Percentiles rank a stretch among this genome's conserved stretches.
These are phyloP conservation scores for Olyra latifolia DNA, from an alignment of 176 grass and related monocot species.

Conservation along the genomic window DNA sequence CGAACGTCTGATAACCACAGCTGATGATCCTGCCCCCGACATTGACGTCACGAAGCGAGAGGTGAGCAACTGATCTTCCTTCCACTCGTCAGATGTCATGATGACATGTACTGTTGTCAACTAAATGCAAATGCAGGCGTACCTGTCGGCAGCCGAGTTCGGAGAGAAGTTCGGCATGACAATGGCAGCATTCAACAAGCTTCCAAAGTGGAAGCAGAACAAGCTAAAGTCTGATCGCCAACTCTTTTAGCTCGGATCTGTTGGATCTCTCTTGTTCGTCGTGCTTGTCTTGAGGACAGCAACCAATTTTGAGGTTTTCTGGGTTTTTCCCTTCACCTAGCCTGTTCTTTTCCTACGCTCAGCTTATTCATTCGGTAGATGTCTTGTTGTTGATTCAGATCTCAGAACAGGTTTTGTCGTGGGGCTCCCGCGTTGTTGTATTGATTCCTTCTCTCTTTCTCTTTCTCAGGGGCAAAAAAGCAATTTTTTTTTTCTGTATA, in stretches of 20 bases:
- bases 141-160: constrained; percentile 71
- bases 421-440: constrained; percentile 20
- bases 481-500: constrained; percentile 2
- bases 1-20: constrained; percentile 55
- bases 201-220: constrained; percentile 95
- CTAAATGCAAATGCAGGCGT: constrained; percentile 55
- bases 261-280: background rate
- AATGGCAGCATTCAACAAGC: constrained; percentile 63
- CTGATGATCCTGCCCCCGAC: constrained; percentile 57
- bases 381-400: constrained; percentile 33
- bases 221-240: constrained; percentile 64
- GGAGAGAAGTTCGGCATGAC: constrained; percentile 70
- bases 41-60: constrained; percentile 87
- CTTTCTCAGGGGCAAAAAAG: too few species aligned
- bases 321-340: background rate
- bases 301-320: constrained; percentile 24
- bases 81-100: background rate
- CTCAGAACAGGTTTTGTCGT: constrained; percentile 35
- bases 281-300: background rate
- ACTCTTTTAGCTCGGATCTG: constrained; percentile 59
- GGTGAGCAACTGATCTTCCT: constrained; percentile 34
- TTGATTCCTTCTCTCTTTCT: background rate
- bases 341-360: constrained; percentile 15
- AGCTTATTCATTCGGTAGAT: constrained; percentile 29
- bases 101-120: constrained; percentile 19